A percentile compares a stretch with the other conserved stretches of the same genome.
These are phyloP conservation scores for Sporothrix mexicana DNA, from an alignment of 2,329 filamentous ascomycete genomes.

Conservation along the genomic window DNA sequence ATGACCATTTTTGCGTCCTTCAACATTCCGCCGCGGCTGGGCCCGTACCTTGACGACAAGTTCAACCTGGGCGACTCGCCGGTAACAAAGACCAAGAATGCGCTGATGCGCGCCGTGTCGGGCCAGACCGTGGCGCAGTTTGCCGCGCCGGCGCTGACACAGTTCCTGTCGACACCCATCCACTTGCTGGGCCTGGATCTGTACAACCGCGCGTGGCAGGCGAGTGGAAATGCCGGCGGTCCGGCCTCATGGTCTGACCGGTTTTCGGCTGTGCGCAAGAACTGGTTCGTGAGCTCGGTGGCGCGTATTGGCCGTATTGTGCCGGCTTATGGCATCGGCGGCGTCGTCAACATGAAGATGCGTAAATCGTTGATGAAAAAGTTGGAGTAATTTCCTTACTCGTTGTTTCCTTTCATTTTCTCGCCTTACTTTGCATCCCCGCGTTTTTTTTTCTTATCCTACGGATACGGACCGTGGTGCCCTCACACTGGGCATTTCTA, in stretches of 20 bases:
- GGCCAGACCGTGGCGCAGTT: constrained; percentile 77
- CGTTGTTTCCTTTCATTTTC: background rate
- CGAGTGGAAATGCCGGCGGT: constrained; percentile 41
- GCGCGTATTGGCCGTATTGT: constrained; percentile 85
- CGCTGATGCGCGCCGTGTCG: constrained; percentile 52
- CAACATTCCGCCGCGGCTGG: constrained; percentile 82
- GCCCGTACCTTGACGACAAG: constrained; percentile 60
- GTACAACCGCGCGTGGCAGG: constrained; percentile 71
- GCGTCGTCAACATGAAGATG: constrained; percentile 80
- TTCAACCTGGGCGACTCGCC: background rate
- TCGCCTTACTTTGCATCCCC: background rate
- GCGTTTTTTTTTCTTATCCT: background rate
- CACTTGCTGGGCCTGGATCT: constrained; percentile 85
- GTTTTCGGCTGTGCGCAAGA: constrained; percentile 68
- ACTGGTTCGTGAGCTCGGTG: constrained; percentile 75
- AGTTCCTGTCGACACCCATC: constrained; percentile 80
- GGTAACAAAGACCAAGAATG: constrained; percentile 48
- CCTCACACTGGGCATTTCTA: background rate
- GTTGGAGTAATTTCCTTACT: constrained; percentile 49
- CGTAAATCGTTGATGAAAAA: constrained; percentile 69
- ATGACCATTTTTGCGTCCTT: constrained; percentile 91
- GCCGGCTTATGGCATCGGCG: constrained; percentile 86
- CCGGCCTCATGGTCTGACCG: constrained; percentile 60
- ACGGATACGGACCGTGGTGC: background rate
- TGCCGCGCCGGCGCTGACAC: constrained; percentile 76